Evolutionary conservation across 345 rosid species (phyloP).

Genomic region (Melaleuca quinquenervia): DNA sequence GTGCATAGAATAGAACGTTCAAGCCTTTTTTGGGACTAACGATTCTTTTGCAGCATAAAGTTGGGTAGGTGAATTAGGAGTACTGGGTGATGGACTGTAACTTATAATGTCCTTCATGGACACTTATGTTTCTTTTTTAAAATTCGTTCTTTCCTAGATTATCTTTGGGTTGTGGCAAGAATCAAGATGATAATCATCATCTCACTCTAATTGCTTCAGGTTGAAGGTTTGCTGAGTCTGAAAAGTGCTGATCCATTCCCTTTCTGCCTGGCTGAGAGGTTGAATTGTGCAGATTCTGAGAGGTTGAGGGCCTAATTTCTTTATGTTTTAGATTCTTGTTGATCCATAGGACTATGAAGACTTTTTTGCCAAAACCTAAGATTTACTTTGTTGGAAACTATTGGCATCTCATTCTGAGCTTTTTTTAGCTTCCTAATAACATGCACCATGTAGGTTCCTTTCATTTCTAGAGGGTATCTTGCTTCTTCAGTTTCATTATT

Average conservation of each 20-base stretch:
- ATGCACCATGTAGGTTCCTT: not conserved
- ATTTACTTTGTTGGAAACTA: not conserved
- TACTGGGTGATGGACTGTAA: not conserved
- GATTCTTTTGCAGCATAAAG: not conserved
- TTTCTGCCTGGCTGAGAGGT: not conserved
- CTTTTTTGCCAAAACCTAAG: not conserved
- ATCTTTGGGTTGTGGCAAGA: not conserved
- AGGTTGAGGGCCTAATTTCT: not conserved
- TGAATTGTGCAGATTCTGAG: not conserved
- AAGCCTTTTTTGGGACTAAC: not conserved
- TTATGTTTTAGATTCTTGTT: not conserved
- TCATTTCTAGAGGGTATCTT: not conserved
- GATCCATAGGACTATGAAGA: not conserved
- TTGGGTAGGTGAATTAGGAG: not conserved
- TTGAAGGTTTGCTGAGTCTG: not conserved
- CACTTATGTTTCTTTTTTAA: not conserved
- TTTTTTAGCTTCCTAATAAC: not conserved
- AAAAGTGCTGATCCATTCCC: not conserved
- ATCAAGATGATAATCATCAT: not conserved
- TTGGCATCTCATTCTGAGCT: not conserved
- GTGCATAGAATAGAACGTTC: too few species aligned
- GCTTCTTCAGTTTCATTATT: not conserved
- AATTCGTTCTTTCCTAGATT: not conserved
- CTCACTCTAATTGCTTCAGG: not conserved
- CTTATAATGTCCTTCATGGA: not conserved